Evolutionary conservation across 2,329 filamentous ascomycete species (phyloP), one percentile per base, ranked within the genome.

Genomic region (Aspergillus spinulosporus): DNA sequence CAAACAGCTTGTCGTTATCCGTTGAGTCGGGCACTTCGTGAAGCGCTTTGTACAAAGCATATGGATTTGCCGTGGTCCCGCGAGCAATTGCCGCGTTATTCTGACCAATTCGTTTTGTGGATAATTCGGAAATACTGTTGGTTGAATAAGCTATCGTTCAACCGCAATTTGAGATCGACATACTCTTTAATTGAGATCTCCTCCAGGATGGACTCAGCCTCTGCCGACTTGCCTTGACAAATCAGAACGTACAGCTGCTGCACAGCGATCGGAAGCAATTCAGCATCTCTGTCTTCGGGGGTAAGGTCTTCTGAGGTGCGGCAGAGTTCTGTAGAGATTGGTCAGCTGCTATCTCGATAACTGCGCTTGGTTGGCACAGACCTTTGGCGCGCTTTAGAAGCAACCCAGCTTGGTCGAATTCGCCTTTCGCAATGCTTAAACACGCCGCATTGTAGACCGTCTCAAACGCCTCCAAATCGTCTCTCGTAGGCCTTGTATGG

Each of bases 371-470:
- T 15, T 12, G 9, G 14, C 48, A 61, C 72, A 37, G 58, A 80
- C 79, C 78, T 70, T 81, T 82, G 29, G 85, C 82, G 57, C 84
- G 76, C 69, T 80, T 84, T 56, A 88, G 68, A 56, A 87, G 75
- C 32, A 86, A 70, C 59, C 84, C 82, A 21, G 77, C 83, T 64
- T 86, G 81, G 2, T 72, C 77, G 46, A 85, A 74, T 63, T 84
- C 82, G 42, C 83, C 84, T 62, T 82, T 78, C 39, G 83, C 84
- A 66, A 88, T 84, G 65, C 82, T 83, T 55, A 80, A 78, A 68
- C 85, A 87, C 36, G 84, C 85, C 6, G 83, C 82, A 69, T 88
- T 87, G 71, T 84, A 88, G 2, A 83, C 80, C 3, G 82, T 87
- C 68, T 88, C 85, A 58, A 87, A 87, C 0, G 82, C 79, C 58